Percentiles rank a stretch among this genome's conserved stretches.
These are phyloP conservation scores for Penicillium silybi DNA, from an alignment of 495 filamentous ascomycete genomes.

Conservation along the genomic window DNA sequence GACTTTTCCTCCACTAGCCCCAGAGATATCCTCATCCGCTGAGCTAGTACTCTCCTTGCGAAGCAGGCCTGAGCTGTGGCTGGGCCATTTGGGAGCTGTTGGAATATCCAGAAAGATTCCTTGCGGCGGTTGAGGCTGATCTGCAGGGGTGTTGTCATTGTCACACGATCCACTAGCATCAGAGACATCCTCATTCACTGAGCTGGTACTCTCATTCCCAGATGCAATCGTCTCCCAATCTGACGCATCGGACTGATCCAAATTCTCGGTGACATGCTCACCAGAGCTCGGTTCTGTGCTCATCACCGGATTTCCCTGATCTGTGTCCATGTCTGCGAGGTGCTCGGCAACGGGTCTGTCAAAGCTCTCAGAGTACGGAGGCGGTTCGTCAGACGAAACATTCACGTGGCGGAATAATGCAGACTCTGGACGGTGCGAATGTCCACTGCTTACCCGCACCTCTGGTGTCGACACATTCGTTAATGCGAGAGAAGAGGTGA, in stretches of 20 bases:
- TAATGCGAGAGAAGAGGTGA: background rate
- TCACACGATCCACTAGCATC: background rate
- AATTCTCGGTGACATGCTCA: background rate
- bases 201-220: background rate
- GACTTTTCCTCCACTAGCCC: background rate
- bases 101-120: background rate
- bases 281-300: background rate
- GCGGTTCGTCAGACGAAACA: background rate
- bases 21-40: background rate
- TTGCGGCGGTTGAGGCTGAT: too few species aligned
- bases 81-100: too few species aligned
- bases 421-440: background rate
- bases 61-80: background rate
- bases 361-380: background rate
- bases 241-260: background rate
- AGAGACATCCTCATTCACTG: background rate
- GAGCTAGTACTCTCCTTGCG: background rate
- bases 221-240: background rate
- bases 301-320: background rate
- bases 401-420: background rate
- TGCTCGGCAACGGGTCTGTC: background rate
- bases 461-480: conserved; percentile 2
- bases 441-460: background rate
- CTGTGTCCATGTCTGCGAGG: background rate
- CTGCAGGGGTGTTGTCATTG: too few species aligned